Conservation (phyloP, 441 rosid genomes). For the Populus trichocarpa region DNA sequence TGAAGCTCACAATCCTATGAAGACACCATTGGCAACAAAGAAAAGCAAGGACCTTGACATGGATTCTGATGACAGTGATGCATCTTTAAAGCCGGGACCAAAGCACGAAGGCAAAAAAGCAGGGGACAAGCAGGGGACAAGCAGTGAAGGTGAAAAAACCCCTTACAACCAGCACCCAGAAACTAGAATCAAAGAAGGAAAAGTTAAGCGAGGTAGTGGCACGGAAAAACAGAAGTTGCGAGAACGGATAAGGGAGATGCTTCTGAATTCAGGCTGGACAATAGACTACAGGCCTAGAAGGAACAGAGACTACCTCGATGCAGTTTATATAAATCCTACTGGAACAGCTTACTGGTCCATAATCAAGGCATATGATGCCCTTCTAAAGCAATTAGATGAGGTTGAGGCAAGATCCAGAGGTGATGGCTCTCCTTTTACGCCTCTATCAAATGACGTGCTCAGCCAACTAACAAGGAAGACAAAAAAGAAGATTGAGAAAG, state of each 20-base stretch:
- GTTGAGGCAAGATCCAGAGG: conserved; percentile 40
- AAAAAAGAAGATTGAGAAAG: conserved; percentile 67
- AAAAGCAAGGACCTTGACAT: conserved; percentile 30
- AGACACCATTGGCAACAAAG: conserved; percentile 29
- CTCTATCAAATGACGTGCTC: conserved; percentile 71
- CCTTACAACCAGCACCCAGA: conserved; percentile 37
- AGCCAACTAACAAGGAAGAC: conserved; percentile 87
- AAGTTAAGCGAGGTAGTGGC: conserved; percentile 78
- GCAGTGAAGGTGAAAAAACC: conserved; percentile 37
- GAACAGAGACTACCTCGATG: conserved; percentile 91
- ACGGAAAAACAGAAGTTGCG: conserved; percentile 98
- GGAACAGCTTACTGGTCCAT: conserved; percentile 99
- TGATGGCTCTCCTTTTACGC: conserved; percentile 51
- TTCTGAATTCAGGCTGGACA: conserved; percentile 87
- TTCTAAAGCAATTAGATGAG: conserved; percentile 73
- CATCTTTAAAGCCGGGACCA: conserved; percentile 39
- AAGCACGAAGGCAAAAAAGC: conserved; percentile 17
- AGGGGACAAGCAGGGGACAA: conserved; percentile 28
- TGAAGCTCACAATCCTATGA: conserved; percentile 10
- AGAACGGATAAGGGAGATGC: conserved; percentile 83
- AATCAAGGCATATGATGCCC: conserved; percentile 95
- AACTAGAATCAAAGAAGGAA: conserved; percentile 45
- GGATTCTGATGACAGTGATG: conserved; percentile 60
- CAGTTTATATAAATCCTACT: conserved; percentile 83
- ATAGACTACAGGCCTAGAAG: conserved; percentile 95